phyloP scores from a whole-genome alignment of 2,329 filamentous ascomycete genomes.

The Purpureocillium takamizusanense region DNA sequence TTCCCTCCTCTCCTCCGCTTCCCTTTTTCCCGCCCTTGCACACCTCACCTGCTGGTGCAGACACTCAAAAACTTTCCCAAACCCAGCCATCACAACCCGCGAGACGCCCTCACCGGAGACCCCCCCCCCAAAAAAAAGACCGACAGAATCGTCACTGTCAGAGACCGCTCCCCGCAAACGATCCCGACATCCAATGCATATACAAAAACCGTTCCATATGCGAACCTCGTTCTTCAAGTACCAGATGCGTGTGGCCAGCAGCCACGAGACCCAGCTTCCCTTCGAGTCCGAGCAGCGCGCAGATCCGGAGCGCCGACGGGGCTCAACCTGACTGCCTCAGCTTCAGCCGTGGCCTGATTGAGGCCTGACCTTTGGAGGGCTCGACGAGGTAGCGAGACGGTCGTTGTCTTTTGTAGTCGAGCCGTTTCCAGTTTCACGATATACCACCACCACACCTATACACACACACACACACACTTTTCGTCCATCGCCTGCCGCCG shows the following conservation, averaged over 20 bases:
- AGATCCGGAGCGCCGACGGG: slow-evolving; percentile 51
- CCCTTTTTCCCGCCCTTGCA: slow-evolving; percentile 2
- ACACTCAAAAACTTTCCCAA: slow-evolving; percentile 7
- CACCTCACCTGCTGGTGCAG: slow-evolving; percentile 9
- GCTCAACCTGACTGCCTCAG: slow-evolving; percentile 30
- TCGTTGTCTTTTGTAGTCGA: no score
- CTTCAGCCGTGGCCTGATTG: not conserved
- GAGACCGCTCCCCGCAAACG: no score
- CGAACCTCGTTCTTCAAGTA: slow-evolving; percentile 39
- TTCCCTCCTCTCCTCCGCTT: not conserved
- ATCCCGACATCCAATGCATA: slow-evolving; percentile 42
- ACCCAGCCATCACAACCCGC: no score
- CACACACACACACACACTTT: not conserved
- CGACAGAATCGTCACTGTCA: no score
- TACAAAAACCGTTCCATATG: slow-evolving; percentile 35
- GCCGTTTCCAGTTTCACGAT: no score
- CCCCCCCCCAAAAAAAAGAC: slow-evolving; percentile 4
- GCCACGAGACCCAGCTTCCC: slow-evolving; percentile 38
- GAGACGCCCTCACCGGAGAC: slow-evolving; percentile 10
- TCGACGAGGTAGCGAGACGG: not conserved
- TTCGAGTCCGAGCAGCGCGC: slow-evolving; percentile 42
- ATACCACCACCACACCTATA: no score
- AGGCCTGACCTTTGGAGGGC: not conserved
- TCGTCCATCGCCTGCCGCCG: not conserved
- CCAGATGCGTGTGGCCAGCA: slow-evolving; percentile 49